Base-by-base conservation (phyloP, 179 eudicot species). In the Beta macrorhiza region DNA sequence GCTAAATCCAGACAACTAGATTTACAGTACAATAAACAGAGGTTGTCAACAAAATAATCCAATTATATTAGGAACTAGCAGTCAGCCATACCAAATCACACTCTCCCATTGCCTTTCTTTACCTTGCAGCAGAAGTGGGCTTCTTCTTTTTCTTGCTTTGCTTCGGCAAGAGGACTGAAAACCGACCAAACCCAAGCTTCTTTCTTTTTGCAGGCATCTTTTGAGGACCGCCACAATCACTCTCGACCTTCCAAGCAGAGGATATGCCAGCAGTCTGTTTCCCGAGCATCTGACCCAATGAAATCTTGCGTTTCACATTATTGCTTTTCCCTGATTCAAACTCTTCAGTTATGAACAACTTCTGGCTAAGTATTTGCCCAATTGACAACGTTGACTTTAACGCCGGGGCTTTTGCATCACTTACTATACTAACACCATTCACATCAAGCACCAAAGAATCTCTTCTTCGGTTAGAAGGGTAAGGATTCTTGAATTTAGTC, bases 291-390 rank as follows among this genome's bases (percentile, higher is more conserved):
- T 97, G 97, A 65, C 87, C 97, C 49, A 97, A 85, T 2, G 99
- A 92, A 19, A 90, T 85, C 82, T 92, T 91, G 25, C 89, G 74
- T 78, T 89, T 92, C 12, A 78, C 81, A 47, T 82, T 67, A 79
- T 37, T 37, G 42, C 74, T 68, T 78, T 86, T 88, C 70, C 90
- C 88, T 53, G 87, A 84, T 76, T 89, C 92, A 75, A 58, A 94
- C 63, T 94, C 97, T 81, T 94, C 97, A 0, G 92, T 88, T 72
- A 97, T 84, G 76, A 94, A 88, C 87, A 94, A 77, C 88, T 97
- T 97, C 82, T 91, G 85, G 87, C 93, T 97, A 84, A 97, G 88
- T 70, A 97, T 97, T 80, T 97, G 98, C 75, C 99, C 98, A 2
- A 97, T 97, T 45, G 99, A 97, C 82, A 94, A 83, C 0, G 92